Conservation (phyloP, 352 stramenopile species). For the Globisporangium abappressorium region DNA sequence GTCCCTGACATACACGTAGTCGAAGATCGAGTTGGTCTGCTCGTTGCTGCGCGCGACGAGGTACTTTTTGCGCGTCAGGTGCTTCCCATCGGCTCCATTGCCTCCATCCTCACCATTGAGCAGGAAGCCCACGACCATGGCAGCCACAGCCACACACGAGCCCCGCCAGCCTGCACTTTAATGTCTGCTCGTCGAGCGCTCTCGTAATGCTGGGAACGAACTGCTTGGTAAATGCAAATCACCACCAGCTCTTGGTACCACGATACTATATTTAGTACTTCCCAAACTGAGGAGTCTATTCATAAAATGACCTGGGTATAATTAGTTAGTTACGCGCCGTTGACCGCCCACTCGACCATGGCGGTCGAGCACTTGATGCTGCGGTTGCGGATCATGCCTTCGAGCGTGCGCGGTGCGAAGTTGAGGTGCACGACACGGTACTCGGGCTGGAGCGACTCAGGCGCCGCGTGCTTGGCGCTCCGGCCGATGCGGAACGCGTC, state of each 20-base stretch:
- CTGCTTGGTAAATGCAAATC: background rate
- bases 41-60: slow-evolving; percentile 24
- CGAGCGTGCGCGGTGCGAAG: slow-evolving; percentile 64
- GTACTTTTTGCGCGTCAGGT: slow-evolving; percentile 27
- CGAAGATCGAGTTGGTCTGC: slow-evolving; percentile 47
- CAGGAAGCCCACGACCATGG: slow-evolving; percentile 8
- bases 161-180: background rate
- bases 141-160: background rate
- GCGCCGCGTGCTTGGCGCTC: slow-evolving; percentile 32
- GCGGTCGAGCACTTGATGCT: slow-evolving; percentile 72
- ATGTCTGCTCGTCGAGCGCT: background rate
- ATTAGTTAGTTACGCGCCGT: slow-evolving; percentile 27
- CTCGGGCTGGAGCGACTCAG: slow-evolving; percentile 58
- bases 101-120: slow-evolving; percentile 8
- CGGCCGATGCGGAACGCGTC: slow-evolving; percentile 71
- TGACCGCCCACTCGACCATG: slow-evolving; percentile 74
- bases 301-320: background rate
- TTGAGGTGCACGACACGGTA: slow-evolving; percentile 75
- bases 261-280: background rate
- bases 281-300: background rate
- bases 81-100: background rate
- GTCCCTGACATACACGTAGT: slow-evolving; percentile 52
- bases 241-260: background rate
- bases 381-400: slow-evolving; percentile 73
- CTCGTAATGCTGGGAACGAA: background rate